Evolutionary conservation across 768 basidiomycete species (phyloP), one percentile per base, ranked within the genome.

Genomic region (Crepidotus variabilis): DNA sequence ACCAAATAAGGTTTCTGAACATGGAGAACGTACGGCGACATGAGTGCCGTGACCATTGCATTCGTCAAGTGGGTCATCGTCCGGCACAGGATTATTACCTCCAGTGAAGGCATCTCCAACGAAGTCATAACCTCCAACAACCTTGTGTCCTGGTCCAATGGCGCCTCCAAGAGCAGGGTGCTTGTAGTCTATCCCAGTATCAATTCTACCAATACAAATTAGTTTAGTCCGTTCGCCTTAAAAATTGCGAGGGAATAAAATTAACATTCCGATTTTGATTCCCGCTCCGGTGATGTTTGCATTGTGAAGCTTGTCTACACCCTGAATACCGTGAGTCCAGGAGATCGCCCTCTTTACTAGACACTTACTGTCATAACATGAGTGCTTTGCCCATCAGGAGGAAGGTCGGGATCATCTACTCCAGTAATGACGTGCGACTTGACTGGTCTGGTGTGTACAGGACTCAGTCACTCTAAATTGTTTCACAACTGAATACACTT

Each of bases 261-360:
- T 80, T 66, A 55, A 83, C 82, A 88, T 82, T 58, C 79, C 88
- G 53, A 91, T 77, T 62, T 86, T 86, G 43, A 88, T 73, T 1
- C 87, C 87, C 36, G 76, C 76, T 13, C 89, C 88, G 28, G 75
- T 74, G 62, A 84, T 76, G 0, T 85, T 86, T 58, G 77, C 63
- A 5, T 83, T 83, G 63, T 89, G 87, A 21, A 87, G 74, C 58
- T 78, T 81, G 61, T 87, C 82, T 1, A 87, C 86, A 18, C 84
- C 82, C 81, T 84, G 52, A 32, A 24, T 34, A 13, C 46, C 1
- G 10, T 33, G 13, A 49, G 46, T 24, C n/a, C 16, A 24, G 20
- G 7, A 28, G 4, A 24, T 57, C 36, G 32, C 50, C 21, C 20
- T 43, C 18, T 5, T 20, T n/a, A 65, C 80, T 80, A 7, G 83